Percentiles rank a stretch among this genome's conserved stretches.
Evolutionary conservation across 345 rosid genomes (phyloP).

Genomic region (Citrus hindsii): DNA sequence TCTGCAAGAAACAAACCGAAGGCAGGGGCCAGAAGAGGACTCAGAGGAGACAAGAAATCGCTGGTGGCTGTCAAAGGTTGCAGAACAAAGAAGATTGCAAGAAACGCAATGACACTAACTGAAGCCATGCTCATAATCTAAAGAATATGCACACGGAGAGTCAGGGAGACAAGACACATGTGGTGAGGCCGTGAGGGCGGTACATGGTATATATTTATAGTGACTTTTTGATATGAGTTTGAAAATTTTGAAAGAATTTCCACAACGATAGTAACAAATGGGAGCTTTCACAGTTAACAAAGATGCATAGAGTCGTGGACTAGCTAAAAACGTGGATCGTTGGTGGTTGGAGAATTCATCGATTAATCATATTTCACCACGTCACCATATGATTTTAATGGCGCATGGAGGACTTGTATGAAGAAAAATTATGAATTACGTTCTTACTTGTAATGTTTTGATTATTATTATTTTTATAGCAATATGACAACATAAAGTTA

Average conservation of each 20-base stretch:
- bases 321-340: background rate
- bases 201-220: too few relatives aligned
- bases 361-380: background rate
- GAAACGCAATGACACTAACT: background rate
- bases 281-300: background rate
- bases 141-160: background rate
- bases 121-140: conserved; percentile 15
- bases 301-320: background rate
- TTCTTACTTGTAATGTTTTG: background rate
- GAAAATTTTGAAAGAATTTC: background rate
- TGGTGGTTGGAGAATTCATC: background rate
- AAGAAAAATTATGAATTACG: too few relatives aligned
- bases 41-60: conserved; percentile 22
- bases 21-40: conserved; percentile 24
- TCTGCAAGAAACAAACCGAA: conserved; percentile 16
- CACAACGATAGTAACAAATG: background rate
- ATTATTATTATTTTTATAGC: background rate
- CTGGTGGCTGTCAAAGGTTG: conserved; percentile 13
- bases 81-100: conserved; percentile 18
- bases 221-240: background rate
- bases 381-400: too few relatives aligned
- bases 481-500: too few relatives aligned
- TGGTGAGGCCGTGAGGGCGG: background rate
- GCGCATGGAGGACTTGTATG: too few relatives aligned
- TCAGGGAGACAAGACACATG: background rate